phyloP scores from a whole-genome alignment of 2,329 filamentous ascomycete species.

The Pochonia chlamydosporia region DNA sequence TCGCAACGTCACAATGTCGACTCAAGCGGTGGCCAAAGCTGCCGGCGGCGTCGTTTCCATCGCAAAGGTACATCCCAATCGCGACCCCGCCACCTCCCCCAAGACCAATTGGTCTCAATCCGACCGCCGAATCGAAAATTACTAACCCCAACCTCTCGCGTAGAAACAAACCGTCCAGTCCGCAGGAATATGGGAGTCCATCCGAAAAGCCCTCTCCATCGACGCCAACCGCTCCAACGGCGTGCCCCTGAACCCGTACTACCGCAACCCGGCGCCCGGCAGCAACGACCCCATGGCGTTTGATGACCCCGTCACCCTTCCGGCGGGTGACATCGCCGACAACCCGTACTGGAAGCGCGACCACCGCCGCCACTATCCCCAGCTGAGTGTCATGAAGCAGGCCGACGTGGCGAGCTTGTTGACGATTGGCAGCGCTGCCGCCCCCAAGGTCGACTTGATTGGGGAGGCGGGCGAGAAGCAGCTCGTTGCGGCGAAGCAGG shows the following conservation, averaged over 20 bases:
- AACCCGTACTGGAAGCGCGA: conserved; percentile 79
- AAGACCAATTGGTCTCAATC: neutral
- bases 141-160: conserved; percentile 1
- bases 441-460: conserved; percentile 77
- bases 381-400: conserved; percentile 73
- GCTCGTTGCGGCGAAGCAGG: conserved; percentile 69
- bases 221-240: conserved; percentile 87
- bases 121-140: neutral
- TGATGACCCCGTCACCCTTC: conserved; percentile 52
- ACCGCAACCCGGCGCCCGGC: conserved; percentile 68
- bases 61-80: conserved; percentile 42
- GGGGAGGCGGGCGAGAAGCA: conserved; percentile 54
- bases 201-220: conserved; percentile 73
- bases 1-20: conserved; percentile 47
- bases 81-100: neutral
- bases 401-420: conserved; percentile 80
- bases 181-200: conserved; percentile 75
- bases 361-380: conserved; percentile 73
- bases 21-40: conserved; percentile 53
- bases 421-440: conserved; percentile 73
- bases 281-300: conserved; percentile 31
- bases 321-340: conserved; percentile 37
- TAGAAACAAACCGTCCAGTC: conserved; percentile 97
- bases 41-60: conserved; percentile 50
- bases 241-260: conserved; percentile 87